Evolutionary conservation across 2,329 filamentous ascomycete species (phyloP).

Genomic region (Furcasterigmium sp.): DNA sequence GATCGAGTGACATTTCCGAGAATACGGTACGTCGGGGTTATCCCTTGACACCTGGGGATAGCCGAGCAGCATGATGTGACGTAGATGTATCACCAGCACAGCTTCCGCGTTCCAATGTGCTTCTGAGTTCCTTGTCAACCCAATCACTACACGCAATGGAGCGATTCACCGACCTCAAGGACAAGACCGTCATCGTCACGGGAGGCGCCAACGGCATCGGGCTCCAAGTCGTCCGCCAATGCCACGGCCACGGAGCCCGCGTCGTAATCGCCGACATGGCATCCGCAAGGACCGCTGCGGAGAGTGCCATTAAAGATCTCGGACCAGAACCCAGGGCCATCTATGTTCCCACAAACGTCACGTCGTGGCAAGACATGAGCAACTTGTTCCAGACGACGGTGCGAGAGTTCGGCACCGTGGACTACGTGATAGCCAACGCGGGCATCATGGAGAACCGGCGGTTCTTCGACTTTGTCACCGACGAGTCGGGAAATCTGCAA

Average conservation of each 20-base stretch:
- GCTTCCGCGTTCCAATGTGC: too few relatives aligned
- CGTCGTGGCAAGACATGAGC: slow-evolving; percentile 2
- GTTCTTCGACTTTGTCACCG: slow-evolving; percentile 48
- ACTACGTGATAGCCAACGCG: slow-evolving; percentile 50
- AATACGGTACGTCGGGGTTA: too few relatives aligned
- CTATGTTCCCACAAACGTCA: slow-evolving; percentile 1
- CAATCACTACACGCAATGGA: too few relatives aligned
- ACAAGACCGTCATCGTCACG: slow-evolving; percentile 7
- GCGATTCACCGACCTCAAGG: too few relatives aligned
- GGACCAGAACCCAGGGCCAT: slow-evolving; percentile 1
- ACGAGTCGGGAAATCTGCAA: slow-evolving; percentile 39
- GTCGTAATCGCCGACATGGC: slow-evolving; percentile 3
- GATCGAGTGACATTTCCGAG: too few relatives aligned
- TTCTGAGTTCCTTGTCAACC: too few relatives aligned
- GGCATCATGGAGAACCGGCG: slow-evolving; percentile 53
- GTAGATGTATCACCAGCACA: too few relatives aligned
- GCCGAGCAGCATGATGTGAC: too few relatives aligned
- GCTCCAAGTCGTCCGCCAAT: slow-evolving; percentile 1
- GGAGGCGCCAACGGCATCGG: slow-evolving; percentile 9
- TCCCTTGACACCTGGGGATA: too few relatives aligned
- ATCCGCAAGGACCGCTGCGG: not conserved
- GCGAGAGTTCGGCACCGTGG: slow-evolving; percentile 44
- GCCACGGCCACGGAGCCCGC: slow-evolving; percentile 5
- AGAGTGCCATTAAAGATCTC: not conserved
- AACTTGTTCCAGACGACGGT: slow-evolving; percentile 37